These are phyloP conservation scores for Capronia americana DNA, from an alignment of 2,329 filamentous ascomycete genomes.

Conservation along the genomic window DNA sequence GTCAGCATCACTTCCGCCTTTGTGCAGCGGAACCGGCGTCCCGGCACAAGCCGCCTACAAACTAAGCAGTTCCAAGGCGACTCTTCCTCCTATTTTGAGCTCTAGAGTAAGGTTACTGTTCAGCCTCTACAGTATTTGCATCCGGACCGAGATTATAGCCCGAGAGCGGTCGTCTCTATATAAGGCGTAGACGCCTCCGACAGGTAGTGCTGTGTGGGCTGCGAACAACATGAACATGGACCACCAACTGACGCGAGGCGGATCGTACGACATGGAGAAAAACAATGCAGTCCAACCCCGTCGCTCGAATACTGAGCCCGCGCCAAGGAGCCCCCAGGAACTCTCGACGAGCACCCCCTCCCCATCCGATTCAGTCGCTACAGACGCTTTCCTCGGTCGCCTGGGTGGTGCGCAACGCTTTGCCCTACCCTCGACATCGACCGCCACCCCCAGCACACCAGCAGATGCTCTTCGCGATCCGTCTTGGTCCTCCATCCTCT, in stretches of 20 bases:
- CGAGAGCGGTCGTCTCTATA: not conserved
- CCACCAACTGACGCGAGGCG: not conserved
- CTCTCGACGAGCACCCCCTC: not conserved
- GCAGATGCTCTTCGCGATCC: constrained; percentile 7
- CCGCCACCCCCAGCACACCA: constrained; percentile 2
- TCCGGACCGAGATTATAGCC: not conserved
- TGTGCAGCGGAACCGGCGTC: not conserved
- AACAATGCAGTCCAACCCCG: not conserved
- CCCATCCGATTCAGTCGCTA: not conserved
- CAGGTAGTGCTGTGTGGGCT: not conserved
- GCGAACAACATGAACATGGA: not conserved
- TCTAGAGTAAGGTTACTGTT: constrained; percentile 6
- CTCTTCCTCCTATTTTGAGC: constrained; percentile 9
- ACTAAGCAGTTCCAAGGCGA: constrained; percentile 21
- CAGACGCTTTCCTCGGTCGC: constrained; percentile 6
- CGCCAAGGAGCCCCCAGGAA: not conserved
- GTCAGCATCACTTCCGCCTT: not conserved
- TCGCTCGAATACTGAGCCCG: not conserved
- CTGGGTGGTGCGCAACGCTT: constrained; percentile 8
- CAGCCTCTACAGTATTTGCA: constrained; percentile 28
- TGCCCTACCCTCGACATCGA: not conserved
- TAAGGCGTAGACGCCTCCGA: not conserved
- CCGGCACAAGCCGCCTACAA: constrained; percentile 21
- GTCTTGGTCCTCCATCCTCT: constrained; percentile 9
- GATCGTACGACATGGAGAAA: not conserved